Evolutionary conservation across 345 rosid species (phyloP).

Genomic region (Cochlearia excelsa): DNA sequence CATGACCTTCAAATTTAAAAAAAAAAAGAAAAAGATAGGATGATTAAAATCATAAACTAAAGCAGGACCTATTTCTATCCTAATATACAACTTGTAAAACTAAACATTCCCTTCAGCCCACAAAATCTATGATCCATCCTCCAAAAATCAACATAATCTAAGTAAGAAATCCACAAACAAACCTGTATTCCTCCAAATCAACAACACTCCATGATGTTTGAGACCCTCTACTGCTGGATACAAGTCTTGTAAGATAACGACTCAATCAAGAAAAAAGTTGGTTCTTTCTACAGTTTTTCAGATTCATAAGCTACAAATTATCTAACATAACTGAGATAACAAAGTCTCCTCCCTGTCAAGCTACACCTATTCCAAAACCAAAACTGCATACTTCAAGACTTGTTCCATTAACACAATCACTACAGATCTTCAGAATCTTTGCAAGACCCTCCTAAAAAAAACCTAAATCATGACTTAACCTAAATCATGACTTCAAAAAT

Average conservation of each 20-base stretch:
- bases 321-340: neutral
- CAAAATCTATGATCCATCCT: neutral
- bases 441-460: neutral
- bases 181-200: slow-evolving; percentile 5
- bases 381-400: neutral
- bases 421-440: neutral
- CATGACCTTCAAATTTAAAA: slow-evolving; percentile 66
- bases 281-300: neutral
- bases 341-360: slow-evolving; percentile 7
- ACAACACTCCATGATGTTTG: neutral
- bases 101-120: neutral
- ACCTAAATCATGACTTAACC: neutral
- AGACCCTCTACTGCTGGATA: neutral
- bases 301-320: slow-evolving; percentile 6
- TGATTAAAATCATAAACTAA: slow-evolving; percentile 21
- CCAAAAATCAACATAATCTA: no score
- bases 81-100: neutral
- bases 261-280: neutral
- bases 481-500: no score
- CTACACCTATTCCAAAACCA: neutral
- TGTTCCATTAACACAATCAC: neutral
- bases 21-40: slow-evolving; percentile 21
- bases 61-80: neutral
- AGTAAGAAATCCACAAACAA: neutral
- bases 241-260: neutral